Conservation (phyloP, 345 rosid species). For the Abelmoschus esculentus region DNA sequence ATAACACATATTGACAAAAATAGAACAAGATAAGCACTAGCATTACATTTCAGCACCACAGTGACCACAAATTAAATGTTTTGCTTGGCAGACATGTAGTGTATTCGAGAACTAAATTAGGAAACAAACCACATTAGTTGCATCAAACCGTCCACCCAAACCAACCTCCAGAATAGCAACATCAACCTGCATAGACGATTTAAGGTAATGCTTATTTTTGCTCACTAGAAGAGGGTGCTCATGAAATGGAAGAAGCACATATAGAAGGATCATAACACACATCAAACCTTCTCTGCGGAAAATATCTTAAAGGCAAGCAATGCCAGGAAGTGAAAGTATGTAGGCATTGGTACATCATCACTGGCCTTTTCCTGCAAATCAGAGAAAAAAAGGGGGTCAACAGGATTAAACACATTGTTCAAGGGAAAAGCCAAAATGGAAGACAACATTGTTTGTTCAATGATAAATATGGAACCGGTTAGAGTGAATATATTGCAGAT, state of each 20-base stretch:
- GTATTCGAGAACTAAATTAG: background rate
- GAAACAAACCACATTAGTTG: constrained; percentile 80
- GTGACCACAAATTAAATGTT: background rate
- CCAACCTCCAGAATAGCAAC: constrained; percentile 95
- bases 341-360: constrained; percentile 84
- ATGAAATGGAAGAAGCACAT: background rate
- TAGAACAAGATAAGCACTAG: background rate
- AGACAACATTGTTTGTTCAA: background rate
- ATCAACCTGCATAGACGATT: constrained; percentile 52
- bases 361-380: constrained; percentile 53
- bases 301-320: constrained; percentile 91
- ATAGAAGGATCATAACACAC: background rate
- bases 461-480: background rate
- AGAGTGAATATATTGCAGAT: background rate
- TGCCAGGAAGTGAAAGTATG: constrained; percentile 79
- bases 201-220: constrained; percentile 3
- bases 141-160: constrained; percentile 80
- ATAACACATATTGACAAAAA: constrained; percentile 1
- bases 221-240: background rate
- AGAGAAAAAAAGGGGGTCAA: background rate
- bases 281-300: constrained; percentile 71
- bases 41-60: background rate
- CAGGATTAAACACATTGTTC: constrained; percentile 1
- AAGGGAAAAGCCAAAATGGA: background rate
- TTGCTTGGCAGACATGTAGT: background rate